Evolutionary conservation across 2,329 filamentous ascomycete species (phyloP), one percentile per base, ranked within the genome.

Genomic region (Aspergillus caelatus): DNA sequence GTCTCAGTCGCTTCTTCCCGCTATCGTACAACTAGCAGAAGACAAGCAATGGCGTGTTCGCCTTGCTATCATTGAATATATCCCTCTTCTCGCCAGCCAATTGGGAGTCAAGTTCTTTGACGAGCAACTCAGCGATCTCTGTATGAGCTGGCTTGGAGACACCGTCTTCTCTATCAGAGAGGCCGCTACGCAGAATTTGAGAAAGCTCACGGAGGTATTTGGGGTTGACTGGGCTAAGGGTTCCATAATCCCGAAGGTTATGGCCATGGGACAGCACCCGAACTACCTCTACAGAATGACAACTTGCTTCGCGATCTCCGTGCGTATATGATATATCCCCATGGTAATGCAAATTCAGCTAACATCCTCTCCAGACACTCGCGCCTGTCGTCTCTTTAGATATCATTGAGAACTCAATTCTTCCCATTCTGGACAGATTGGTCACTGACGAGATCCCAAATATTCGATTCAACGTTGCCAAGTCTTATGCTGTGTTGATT

Each of bases 281-380:
- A 99, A 99, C 83, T 99, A 99, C 79, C 90, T 99, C 59, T 99
- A 99, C 86, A 88, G 95, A 78, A 99, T 99, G 95, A 99, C 95
- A 11, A 99, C 95, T n/a, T 98, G 94, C 83, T 99, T 99, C 79
- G 95, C 95, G 66, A 96, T 99, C 70, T 94, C 93, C 72, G 95
- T 99, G 86, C 84, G 92, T 86, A 36, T 3, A 23, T 12, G 45
- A 23, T 21, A 6, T n/a, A 55, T 50, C 39, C 48, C 48, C 26
- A 39, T 45, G n/a, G 32, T 66, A 46, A 62, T 32, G 19, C 4
- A 34, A 68, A 63, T 67, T 57, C 36, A 53, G 58, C 68, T 77
- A 72, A 81, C 69, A 66, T 68, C 45, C 16, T 34, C 16, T 64
- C 56, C 70, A 99, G 95, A 99, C 94, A 28, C 89, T 99, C 67